A percentile compares a stretch with the other conserved stretches of the same genome.
These are phyloP conservation scores for Jaapia argillacea DNA, from an alignment of 768 basidiomycete species.

Conservation along the genomic window DNA sequence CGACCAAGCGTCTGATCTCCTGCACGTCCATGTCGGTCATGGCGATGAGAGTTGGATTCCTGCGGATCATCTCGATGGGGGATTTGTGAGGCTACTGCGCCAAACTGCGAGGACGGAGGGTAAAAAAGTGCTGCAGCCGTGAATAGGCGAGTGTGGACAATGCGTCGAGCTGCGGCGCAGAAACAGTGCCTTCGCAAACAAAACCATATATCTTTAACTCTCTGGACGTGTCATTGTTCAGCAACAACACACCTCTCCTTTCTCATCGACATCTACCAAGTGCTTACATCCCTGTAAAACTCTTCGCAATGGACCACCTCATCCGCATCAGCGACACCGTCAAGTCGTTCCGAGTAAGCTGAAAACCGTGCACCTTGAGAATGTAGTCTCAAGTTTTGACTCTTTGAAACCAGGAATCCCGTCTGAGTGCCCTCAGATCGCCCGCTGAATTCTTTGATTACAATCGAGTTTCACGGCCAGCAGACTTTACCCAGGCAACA, in stretches of 20 bases:
- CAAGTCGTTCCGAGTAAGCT: conserved; percentile 62
- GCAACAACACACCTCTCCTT: conserved; percentile 2
- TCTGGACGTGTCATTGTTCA: not conserved
- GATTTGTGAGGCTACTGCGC: conserved; percentile 8
- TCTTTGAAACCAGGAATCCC: conserved; percentile 48
- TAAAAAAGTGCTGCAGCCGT: conserved; percentile 2
- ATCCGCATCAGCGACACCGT: conserved; percentile 59
- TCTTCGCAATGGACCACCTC: conserved; percentile 46
- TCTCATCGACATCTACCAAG: not conserved
- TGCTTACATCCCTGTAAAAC: not conserved
- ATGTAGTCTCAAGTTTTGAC: not conserved
- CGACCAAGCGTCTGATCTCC: conserved; percentile 55
- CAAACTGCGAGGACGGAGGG: conserved; percentile 1
- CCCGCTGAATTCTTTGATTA: conserved; percentile 76
- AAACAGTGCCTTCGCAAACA: not conserved
- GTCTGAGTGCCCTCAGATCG: conserved; percentile 63
- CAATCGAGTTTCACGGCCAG: conserved; percentile 76
- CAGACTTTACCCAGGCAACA: conserved; percentile 71
- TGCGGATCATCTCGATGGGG: conserved; percentile 52
- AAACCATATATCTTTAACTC: not conserved
- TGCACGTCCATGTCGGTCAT: conserved; percentile 75
- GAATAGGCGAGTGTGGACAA: not conserved
- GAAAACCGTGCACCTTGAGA: conserved; percentile 7
- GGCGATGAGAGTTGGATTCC: conserved; percentile 65
- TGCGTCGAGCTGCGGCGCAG: not conserved